Conservation (phyloP, 2,329 filamentous ascomycete genomes). For the Aspergillus fumigatus region DNA sequence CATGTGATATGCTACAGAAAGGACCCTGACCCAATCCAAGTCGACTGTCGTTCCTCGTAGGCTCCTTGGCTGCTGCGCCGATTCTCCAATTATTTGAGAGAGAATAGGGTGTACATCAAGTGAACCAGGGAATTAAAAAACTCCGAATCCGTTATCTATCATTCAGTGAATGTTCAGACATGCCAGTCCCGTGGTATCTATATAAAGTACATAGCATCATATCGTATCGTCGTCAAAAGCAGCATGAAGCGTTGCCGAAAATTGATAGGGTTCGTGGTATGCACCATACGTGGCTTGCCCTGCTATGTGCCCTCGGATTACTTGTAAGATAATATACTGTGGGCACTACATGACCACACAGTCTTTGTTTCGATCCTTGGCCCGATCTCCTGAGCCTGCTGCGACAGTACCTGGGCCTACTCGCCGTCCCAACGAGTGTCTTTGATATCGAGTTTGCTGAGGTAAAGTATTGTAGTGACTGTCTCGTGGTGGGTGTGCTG, state of each 20-base stretch:
- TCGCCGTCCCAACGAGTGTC: constrained; percentile 14
- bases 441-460: constrained; percentile 16
- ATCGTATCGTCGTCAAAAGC: constrained; percentile 1
- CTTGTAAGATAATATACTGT: not conserved
- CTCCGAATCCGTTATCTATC: not conserved
- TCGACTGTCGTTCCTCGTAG: not conserved
- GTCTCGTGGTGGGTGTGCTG: constrained; percentile 49
- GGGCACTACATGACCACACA: constrained; percentile 39
- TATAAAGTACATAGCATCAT: constrained; percentile 7
- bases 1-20: not conserved
- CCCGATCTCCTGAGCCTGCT: constrained; percentile 13
- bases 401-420: constrained; percentile 10
- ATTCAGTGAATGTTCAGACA: not conserved
- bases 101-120: not conserved
- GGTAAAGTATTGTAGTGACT: constrained; percentile 25
- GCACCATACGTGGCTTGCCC: not conserved
- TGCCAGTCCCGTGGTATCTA: constrained; percentile 1
- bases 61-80: not conserved
- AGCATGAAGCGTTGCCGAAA: not conserved
- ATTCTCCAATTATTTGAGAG: not conserved
- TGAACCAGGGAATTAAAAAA: not conserved
- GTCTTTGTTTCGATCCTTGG: constrained; percentile 36
- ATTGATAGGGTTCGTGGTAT: not conserved
- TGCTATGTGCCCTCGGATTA: not conserved
- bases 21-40: not conserved